Conservation (phyloP, 495 filamentous ascomycete genomes). For the Penicillium maclennaniae region DNA sequence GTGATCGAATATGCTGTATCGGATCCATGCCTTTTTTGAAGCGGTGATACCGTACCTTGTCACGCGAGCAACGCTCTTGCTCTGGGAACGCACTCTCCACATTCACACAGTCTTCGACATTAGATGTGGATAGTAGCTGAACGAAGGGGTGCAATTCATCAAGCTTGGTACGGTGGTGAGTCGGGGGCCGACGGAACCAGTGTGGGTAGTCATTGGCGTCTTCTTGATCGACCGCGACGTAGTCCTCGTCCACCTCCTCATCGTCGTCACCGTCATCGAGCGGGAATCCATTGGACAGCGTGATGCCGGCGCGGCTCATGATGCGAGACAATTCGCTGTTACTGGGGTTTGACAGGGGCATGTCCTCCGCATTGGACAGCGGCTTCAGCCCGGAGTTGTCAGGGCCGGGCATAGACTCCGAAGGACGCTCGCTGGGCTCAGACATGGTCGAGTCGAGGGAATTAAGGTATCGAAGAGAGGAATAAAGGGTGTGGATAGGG, state of each 20-base stretch:
- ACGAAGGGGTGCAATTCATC: constrained; percentile 64
- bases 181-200: constrained; percentile 42
- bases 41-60: constrained; percentile 60
- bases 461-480: background rate
- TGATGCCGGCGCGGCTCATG: constrained; percentile 29
- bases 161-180: constrained; percentile 39
- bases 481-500: background rate
- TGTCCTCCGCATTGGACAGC: constrained; percentile 32
- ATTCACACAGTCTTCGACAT: constrained; percentile 70
- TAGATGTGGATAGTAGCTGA: constrained; percentile 64
- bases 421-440: constrained; percentile 26
- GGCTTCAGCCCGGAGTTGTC: constrained; percentile 32
- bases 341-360: constrained; percentile 27
- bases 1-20: background rate
- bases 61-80: constrained; percentile 65
- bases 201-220: constrained; percentile 42
- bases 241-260: constrained; percentile 42
- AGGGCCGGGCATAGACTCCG: constrained; percentile 26
- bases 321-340: constrained; percentile 34
- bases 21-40: background rate
- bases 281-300: constrained; percentile 35
- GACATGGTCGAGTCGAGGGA: constrained; percentile 15
- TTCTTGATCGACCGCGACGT: constrained; percentile 42
- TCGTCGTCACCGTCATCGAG: constrained; percentile 36
- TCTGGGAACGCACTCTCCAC: constrained; percentile 77